Conservation (phyloP, 140 eudicot genomes). For the Cichorium intybus region DNA sequence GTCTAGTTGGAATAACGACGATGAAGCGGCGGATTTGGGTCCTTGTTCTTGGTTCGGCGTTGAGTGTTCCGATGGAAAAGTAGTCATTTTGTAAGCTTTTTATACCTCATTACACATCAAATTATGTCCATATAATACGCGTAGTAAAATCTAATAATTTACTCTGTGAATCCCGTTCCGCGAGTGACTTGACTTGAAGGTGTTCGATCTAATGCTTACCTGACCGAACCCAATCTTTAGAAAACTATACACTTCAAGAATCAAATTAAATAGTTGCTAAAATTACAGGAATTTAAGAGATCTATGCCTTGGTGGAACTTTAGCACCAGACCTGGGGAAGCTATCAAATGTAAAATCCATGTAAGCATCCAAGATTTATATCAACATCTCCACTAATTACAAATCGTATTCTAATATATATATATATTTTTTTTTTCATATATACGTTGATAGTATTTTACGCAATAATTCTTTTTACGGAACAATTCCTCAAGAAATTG, state of each 20-base stretch:
- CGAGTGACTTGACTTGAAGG: conserved; percentile 1
- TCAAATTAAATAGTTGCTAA: background rate
- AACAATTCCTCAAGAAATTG: conserved; percentile 60
- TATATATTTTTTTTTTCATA: conserved; percentile 7
- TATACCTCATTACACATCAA: background rate
- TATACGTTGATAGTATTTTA: conserved; percentile 37
- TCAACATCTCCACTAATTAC: background rate
- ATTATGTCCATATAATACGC: background rate
- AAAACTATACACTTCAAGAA: too few relatives aligned
- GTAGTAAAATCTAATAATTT: background rate
- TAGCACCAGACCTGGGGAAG: conserved; percentile 62
- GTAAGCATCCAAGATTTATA: conserved; percentile 32
- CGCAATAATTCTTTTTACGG: conserved; percentile 69
- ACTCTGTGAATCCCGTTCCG: background rate
- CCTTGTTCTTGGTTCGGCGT: conserved; percentile 75
- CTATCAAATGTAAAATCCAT: conserved; percentile 54
- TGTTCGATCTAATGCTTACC: conserved; percentile 18
- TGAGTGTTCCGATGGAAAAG: conserved; percentile 54
- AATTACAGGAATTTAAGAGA: conserved; percentile 54
- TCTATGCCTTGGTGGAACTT: conserved; percentile 63
- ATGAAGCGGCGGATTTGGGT: conserved; percentile 23
- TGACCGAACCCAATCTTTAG: too few relatives aligned
- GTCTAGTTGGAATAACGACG: conserved; percentile 38
- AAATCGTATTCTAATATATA: conserved; percentile 15
- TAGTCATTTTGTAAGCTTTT: conserved; percentile 54